phyloP scores from a whole-genome alignment of 176 grass and related monocot species.

The Avena atlantica region DNA sequence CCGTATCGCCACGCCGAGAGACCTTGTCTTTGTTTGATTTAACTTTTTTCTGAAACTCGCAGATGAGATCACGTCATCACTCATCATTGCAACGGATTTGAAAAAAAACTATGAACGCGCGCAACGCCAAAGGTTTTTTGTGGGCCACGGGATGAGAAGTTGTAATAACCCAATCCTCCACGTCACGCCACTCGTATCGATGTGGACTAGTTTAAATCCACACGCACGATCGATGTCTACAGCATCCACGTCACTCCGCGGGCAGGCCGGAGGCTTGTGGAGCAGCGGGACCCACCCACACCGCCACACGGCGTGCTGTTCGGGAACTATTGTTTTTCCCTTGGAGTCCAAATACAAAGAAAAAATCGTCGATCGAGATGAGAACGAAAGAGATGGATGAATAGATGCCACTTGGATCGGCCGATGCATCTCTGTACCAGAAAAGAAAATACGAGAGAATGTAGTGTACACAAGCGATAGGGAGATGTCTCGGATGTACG shows the following conservation, averaged over 20 bases:
- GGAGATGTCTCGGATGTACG: constrained; percentile 24
- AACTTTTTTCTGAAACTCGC: background rate
- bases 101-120: background rate
- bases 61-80: background rate
- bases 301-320: background rate
- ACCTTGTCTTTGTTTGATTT: background rate
- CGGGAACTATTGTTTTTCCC: background rate
- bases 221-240: background rate
- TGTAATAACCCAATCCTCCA: background rate
- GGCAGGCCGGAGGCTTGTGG: background rate
- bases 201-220: background rate
- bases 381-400: background rate
- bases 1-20: background rate
- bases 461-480: background rate
- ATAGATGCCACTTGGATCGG: background rate
- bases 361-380: background rate
- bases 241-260: background rate
- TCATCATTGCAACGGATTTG: constrained; percentile 1
- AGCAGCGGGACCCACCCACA: background rate
- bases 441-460: constrained; percentile 5
- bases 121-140: background rate
- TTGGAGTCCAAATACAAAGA: background rate
- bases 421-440: background rate
- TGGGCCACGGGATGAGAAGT: background rate
- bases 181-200: constrained; percentile 27